Percentiles rank a stretch among this genome's conserved stretches.
phyloP scores from a whole-genome alignment of 2,329 filamentous ascomycete genomes.

The Aspergillus oerlinghausenensis region DNA sequence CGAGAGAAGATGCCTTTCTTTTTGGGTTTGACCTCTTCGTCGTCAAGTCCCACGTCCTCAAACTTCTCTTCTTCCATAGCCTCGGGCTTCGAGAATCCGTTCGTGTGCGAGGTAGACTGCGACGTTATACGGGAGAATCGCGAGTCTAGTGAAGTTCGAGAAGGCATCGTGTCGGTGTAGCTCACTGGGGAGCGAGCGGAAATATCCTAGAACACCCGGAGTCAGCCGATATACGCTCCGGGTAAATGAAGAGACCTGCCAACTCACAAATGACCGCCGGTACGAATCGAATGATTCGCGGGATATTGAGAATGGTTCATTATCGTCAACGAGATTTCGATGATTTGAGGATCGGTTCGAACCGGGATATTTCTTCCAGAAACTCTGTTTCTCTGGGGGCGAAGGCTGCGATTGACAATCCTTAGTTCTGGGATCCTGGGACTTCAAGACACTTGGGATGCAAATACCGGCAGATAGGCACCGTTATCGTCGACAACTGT shows the following conservation, averaged over 20 bases:
- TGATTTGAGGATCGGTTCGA: conserved; percentile 53
- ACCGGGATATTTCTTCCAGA: conserved; percentile 60
- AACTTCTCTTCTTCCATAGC: conserved; percentile 75
- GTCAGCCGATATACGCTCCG: conserved; percentile 6
- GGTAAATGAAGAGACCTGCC: conserved; percentile 3
- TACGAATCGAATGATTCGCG: conserved; percentile 97
- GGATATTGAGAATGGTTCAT: conserved; percentile 91
- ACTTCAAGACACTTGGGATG: background rate
- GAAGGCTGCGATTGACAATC: conserved; percentile 60
- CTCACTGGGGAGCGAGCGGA: conserved; percentile 76
- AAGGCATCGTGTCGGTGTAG: conserved; percentile 53
- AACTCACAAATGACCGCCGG: conserved; percentile 82
- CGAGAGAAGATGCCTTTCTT: conserved; percentile 74
- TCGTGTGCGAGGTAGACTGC: conserved; percentile 56
- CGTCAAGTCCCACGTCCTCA: conserved; percentile 82
- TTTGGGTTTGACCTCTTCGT: conserved; percentile 63
- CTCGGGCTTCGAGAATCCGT: conserved; percentile 55
- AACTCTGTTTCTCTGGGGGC: conserved; percentile 74
- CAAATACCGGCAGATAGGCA: conserved; percentile 78
- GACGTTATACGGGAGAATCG: conserved; percentile 60
- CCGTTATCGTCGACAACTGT: conserved; percentile 93
- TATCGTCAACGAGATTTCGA: conserved; percentile 67
- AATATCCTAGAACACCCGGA: conserved; percentile 63
- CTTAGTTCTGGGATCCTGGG: conserved; percentile 1
- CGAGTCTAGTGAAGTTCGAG: conserved; percentile 77